A percentile compares a stretch with the other conserved stretches of the same genome.
Evolutionary conservation across 306 rosid genomes (phyloP).

Genomic region (Pueraria montana): DNA sequence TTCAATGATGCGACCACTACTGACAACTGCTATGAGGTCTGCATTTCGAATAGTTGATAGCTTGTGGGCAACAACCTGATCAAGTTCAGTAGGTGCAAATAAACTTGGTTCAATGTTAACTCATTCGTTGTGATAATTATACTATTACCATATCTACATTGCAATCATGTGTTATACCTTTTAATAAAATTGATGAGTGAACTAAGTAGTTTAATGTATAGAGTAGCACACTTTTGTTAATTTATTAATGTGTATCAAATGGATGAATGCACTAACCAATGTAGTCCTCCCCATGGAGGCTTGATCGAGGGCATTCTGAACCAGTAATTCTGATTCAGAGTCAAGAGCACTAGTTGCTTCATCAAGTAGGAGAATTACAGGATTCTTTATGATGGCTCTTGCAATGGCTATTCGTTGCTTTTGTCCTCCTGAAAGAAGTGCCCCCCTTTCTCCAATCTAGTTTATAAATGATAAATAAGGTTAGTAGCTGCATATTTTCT

Average conservation of each 20-base stretch:
- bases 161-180: neutral
- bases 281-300: conserved; percentile 99
- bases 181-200: conserved; percentile 16
- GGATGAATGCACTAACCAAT: conserved; percentile 60
- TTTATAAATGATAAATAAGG: conserved; percentile 9
- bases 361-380: conserved; percentile 88
- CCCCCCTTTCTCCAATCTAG: conserved; percentile 93
- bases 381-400: conserved; percentile 92
- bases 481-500: neutral
- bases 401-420: conserved; percentile 96
- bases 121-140: neutral
- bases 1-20: conserved; percentile 77
- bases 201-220: neutral
- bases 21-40: conserved; percentile 82
- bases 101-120: neutral
- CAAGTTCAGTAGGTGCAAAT: conserved; percentile 23
- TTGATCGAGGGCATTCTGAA: conserved; percentile 94
- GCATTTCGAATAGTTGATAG: conserved; percentile 92
- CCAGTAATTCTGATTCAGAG: conserved; percentile 87
- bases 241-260: conserved; percentile 3
- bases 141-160: neutral
- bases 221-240: neutral
- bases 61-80: conserved; percentile 97
- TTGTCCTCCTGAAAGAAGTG: conserved; percentile 93
- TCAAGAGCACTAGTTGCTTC: conserved; percentile 99